phyloP scores from a whole-genome alignment of 345 rosid species.

The Camelina sativa region DNA sequence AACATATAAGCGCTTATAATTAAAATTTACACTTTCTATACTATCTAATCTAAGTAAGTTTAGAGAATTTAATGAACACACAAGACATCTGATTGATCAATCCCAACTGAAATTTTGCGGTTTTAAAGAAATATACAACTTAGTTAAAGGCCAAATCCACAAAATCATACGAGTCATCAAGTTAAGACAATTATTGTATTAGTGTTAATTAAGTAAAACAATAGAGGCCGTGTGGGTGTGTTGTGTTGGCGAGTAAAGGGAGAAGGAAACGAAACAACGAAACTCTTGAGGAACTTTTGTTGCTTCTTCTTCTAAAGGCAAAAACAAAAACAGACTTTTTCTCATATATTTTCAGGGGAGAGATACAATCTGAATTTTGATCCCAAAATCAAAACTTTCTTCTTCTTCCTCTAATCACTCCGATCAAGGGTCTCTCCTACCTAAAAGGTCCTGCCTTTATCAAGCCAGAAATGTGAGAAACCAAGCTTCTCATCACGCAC shows the following conservation, averaged over 20 bases:
- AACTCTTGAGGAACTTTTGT: constrained; percentile 5
- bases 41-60: too few species aligned
- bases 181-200: background rate
- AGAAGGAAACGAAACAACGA: background rate
- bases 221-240: background rate
- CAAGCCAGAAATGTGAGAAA: constrained; percentile 25
- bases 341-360: background rate
- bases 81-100: background rate
- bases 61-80: background rate
- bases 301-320: background rate
- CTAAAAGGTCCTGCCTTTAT: background rate
- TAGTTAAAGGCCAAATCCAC: background rate
- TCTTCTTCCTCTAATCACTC: background rate
- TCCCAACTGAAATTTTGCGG: too few species aligned
- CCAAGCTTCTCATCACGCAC: constrained; percentile 22
- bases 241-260: background rate
- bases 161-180: background rate
- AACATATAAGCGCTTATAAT: too few species aligned
- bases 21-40: too few species aligned
- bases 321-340: constrained; percentile 36
- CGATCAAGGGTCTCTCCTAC: constrained; percentile 8
- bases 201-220: background rate
- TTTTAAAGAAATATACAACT: background rate
- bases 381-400: constrained; percentile 14
- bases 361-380: background rate